These are phyloP conservation scores for Beauveria varroae DNA, from an alignment of 2,329 filamentous ascomycete genomes.

Conservation along the genomic window DNA sequence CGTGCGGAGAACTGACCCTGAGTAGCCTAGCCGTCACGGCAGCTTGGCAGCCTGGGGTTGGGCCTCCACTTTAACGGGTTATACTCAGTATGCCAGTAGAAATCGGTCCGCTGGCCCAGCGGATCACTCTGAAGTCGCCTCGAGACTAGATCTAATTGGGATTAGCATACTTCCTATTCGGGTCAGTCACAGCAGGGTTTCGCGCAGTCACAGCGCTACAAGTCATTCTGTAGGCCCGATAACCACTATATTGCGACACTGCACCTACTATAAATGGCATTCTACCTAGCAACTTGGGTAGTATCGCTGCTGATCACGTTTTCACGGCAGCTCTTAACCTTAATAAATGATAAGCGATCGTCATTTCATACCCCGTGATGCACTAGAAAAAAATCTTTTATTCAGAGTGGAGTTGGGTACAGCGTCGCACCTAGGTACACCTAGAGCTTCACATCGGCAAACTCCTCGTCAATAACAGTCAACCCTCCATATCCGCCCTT, in stretches of 20 bases:
- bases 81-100: too few species aligned
- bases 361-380: neutral
- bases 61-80: too few species aligned
- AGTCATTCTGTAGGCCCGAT: neutral
- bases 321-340: too few species aligned
- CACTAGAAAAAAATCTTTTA: neutral
- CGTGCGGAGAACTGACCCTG: neutral
- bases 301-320: too few species aligned
- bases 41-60: neutral
- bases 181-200: neutral
- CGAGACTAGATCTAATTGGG: too few species aligned
- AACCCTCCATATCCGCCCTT: slow-evolving; percentile 14
- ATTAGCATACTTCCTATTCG: neutral
- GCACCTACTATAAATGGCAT: too few species aligned
- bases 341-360: too few species aligned
- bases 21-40: too few species aligned
- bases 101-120: too few species aligned
- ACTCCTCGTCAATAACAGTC: slow-evolving; percentile 16
- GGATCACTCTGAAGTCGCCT: too few species aligned
- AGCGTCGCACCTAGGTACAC: neutral
- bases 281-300: too few species aligned
- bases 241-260: too few species aligned
- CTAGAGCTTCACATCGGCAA: slow-evolving; percentile 10
- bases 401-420: neutral
- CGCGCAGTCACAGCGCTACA: neutral